phyloP scores from a whole-genome alignment of 257 asterid species.

The Sherardia arvensis region DNA sequence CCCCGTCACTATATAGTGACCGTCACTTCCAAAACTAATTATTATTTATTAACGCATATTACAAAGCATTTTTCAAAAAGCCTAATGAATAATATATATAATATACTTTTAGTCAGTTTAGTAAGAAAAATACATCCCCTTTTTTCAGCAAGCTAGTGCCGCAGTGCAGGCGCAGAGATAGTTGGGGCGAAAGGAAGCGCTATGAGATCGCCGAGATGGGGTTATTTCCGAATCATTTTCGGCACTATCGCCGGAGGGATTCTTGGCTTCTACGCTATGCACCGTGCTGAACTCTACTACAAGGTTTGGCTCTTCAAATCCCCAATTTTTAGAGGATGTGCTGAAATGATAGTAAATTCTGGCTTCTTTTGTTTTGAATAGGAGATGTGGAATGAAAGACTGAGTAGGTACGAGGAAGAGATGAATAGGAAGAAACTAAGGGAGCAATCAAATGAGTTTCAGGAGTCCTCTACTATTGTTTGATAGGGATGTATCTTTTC shows the following conservation, averaged over 20 bases:
- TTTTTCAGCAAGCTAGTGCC: no score
- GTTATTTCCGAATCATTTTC: slow-evolving; percentile 62
- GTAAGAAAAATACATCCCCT: no score
- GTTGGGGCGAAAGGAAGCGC: not conserved
- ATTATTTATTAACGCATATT: no score
- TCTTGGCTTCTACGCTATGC: slow-evolving; percentile 74
- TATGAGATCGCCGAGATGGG: slow-evolving; percentile 70
- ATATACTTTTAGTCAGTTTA: no score
- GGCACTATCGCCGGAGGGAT: slow-evolving; percentile 72
- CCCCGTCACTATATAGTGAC: no score
- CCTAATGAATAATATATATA: no score
- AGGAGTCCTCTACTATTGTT: slow-evolving; percentile 27
- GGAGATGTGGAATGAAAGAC: slow-evolving; percentile 81
- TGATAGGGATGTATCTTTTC: not conserved
- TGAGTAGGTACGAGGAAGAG: slow-evolving; percentile 83
- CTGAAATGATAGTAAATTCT: not conserved
- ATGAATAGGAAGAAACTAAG: slow-evolving; percentile 33
- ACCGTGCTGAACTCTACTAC: slow-evolving; percentile 68
- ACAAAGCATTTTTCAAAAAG: no score
- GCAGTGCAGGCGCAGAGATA: not conserved
- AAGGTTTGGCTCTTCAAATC: slow-evolving; percentile 34
- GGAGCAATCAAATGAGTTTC: slow-evolving; percentile 40
- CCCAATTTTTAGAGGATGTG: not conserved
- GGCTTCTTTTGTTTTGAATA: slow-evolving; percentile 7
- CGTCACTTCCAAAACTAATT: no score